Base-by-base conservation (phyloP, 177 flowering plant species). In the Telopea speciosissima region DNA sequence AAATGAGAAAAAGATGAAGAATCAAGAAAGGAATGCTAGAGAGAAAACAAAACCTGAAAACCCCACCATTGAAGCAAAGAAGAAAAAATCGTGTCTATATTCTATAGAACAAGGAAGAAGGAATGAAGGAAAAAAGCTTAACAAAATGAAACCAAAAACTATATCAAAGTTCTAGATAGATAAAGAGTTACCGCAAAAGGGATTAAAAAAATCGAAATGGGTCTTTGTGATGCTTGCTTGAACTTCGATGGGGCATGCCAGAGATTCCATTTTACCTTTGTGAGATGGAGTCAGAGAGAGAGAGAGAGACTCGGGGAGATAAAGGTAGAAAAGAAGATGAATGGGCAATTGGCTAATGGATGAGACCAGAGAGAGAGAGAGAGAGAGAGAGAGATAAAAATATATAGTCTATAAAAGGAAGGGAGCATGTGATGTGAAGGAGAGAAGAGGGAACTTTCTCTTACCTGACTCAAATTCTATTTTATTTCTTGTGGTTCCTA, bases 11-110 rank as follows among this genome's bases (percentile, higher is more conserved):
- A 36, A 66, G 62, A 64, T 65, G 24, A 49, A 79, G 75, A 77
- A 75, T 78, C 80, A 83, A 78, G 79, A 72, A 81, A 72, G 59
- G 82, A 78, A 78, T 81, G 60, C 77, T 71, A 69, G 72, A 80
- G 77, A 70, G 69, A 42, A 81, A 76, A 2, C 73, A 74, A 74
- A 82, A 74, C 81, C 83, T 78, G 77, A 80, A 79, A 82, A 74
- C 81, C 83, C 79, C 77, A 80, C 79, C 79, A 72, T 64, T 58
- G 65, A 81, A 74, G 80, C 76, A 82, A 82, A 71, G 66, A 24
- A 24, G n/a, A 59, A 25, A 36, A 36, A n/a, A n/a, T n/a, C 9
- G 31, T 4, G 19, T 4, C 19, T 49, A 26, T 24, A 62, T 36
- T 36, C 40, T 36, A 36, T 8, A 36, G 9, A 28, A 44, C n/a